Base-by-base conservation (phyloP, 441 rosid genomes). In the Adansonia gregorii region DNA sequence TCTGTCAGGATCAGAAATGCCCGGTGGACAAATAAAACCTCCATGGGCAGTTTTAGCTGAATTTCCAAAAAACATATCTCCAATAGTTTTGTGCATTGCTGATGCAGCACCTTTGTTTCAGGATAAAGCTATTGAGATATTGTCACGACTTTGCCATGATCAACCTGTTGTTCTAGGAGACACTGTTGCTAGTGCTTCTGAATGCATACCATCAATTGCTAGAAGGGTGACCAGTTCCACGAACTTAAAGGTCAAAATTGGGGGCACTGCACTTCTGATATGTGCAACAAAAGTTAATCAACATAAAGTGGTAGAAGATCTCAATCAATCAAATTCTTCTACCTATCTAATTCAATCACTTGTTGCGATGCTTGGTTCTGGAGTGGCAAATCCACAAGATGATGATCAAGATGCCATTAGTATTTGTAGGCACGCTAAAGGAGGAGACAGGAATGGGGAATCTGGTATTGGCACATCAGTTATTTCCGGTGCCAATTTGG, bases 41-140 rank as follows among this genome's bases (percentile, higher is more conserved):
- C 86, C 99, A 20, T 97, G 99, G 99, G 92, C 87, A 68, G 97
- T 95, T 87, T 84, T 97, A 84, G 89, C 89, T 69, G 98, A 95
- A 85, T 87, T 86, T 80, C 95, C 99, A 8, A 85, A 83, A 84
- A 87, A 92, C 81, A 91, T 93, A 78, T 82, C 85, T 67, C 98
- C 99, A 27, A 91, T 97, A 83, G 99, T 93, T 77, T 82, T 84
- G 67, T 90, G 95, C n/a, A 90, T 97, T 77, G 91, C 91, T 61
- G 92, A 85, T 82, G 88, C 92, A 79, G 81, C 89, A 85, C 95
- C 97, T 67, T 78, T 87, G 79, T 87, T 92, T 80, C 99, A 95
- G 90, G 99, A 97, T 81, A 93, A 95, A 86, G 99, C 98, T 76
- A 90, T 97, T 78, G 98, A 95, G 84, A 87, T 97, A 74, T 79